Evolutionary conservation across 2,329 filamentous ascomycete species (phyloP).

Genomic region (Aspergillus nomiae): DNA sequence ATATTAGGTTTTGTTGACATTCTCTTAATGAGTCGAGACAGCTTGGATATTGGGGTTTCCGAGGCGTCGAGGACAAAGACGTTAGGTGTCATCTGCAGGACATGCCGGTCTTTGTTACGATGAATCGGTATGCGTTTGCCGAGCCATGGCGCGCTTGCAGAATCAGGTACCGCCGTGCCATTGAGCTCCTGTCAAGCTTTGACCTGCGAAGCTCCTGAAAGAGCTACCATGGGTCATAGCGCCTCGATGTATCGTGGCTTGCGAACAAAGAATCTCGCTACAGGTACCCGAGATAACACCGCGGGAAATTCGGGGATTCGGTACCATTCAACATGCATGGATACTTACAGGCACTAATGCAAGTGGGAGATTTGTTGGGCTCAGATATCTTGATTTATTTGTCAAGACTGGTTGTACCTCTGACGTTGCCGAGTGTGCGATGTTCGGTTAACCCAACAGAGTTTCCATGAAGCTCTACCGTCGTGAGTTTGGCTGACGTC

Average conservation of each 20-base stretch:
- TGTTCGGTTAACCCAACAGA: not conserved
- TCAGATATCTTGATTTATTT: not conserved
- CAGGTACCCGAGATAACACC: not conserved
- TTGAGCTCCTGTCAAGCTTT: not conserved
- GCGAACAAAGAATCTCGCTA: not conserved
- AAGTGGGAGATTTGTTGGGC: not conserved
- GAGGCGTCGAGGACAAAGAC: not conserved
- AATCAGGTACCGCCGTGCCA: not conserved
- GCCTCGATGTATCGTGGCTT: not conserved
- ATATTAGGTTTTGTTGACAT: not conserved
- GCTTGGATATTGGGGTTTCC: not conserved
- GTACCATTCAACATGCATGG: not conserved
- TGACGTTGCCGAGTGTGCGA: not conserved
- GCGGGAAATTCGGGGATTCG: not conserved
- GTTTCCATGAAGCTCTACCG: not conserved
- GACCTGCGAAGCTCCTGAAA: not conserved
- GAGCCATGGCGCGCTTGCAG: not conserved
- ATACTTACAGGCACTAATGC: not conserved
- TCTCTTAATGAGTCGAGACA: not conserved
- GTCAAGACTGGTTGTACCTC: not conserved
- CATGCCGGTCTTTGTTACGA: not conserved
- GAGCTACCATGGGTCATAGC: not conserved
- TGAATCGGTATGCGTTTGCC: not conserved
- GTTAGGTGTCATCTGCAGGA: not conserved
- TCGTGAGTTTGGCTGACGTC: not conserved